phyloP scores from a whole-genome alignment of 768 basidiomycete genomes.

The Erythrobasidium yunnanense region DNA sequence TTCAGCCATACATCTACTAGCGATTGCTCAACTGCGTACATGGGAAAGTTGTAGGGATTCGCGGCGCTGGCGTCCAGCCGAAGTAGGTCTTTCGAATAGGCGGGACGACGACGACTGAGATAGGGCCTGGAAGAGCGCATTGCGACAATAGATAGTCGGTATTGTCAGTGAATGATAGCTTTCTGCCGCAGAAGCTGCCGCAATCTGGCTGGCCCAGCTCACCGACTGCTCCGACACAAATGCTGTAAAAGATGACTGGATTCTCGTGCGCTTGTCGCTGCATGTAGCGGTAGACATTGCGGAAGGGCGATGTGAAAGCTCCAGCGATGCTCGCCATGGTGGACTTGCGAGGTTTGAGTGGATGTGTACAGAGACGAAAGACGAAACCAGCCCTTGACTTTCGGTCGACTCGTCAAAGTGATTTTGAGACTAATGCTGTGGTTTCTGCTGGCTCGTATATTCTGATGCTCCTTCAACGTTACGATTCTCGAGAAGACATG shows the following conservation, averaged over 20 bases:
- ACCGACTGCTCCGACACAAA: conserved; percentile 10
- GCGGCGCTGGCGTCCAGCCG: conserved; percentile 33
- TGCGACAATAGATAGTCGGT: background rate
- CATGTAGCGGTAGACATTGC: conserved; percentile 6
- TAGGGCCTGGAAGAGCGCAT: conserved; percentile 29
- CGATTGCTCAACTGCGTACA: background rate
- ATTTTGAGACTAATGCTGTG: no score
- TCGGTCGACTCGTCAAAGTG: no score
- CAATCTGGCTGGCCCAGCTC: background rate
- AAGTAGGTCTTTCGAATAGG: conserved; percentile 34
- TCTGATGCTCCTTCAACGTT: no score
- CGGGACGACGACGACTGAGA: conserved; percentile 34
- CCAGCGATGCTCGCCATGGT: conserved; percentile 9
- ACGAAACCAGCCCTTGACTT: background rate
- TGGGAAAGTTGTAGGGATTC: conserved; percentile 37
- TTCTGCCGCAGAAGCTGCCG: no score
- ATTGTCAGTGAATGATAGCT: background rate
- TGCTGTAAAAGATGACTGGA: conserved; percentile 9
- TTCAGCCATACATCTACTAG: background rate
- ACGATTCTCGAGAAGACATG: no score
- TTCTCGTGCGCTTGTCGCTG: conserved; percentile 26
- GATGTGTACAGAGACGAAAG: background rate
- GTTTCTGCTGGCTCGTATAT: no score
- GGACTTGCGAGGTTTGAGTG: background rate
- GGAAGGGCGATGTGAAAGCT: conserved; percentile 9